A percentile compares a stretch with the other conserved stretches of the same genome.
Conservation (phyloP, 768 basidiomycete species). For the Naganishia friedmannii region DNA sequence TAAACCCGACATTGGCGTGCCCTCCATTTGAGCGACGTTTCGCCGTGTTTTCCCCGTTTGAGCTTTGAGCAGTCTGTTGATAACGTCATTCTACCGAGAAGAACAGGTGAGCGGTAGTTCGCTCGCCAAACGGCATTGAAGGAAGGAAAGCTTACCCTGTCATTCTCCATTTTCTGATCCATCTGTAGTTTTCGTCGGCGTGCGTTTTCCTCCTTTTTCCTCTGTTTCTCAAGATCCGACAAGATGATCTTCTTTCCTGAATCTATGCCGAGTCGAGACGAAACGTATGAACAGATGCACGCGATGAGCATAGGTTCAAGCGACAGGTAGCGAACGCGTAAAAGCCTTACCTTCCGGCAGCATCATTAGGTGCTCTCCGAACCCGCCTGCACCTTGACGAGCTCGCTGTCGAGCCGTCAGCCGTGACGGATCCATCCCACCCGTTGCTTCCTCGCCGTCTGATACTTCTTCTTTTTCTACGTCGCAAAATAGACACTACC, state of each 20-base stretch:
- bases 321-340: too few species aligned
- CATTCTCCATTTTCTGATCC: conserved; percentile 50
- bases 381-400: conserved; percentile 41
- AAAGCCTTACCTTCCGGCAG: conserved; percentile 43
- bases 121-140: not conserved
- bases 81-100: conserved; percentile 45
- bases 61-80: conserved; percentile 49
- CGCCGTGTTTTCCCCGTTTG: conserved; percentile 45
- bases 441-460: conserved; percentile 23
- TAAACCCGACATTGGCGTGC: conserved; percentile 29
- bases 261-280: not conserved
- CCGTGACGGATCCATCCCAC: not conserved
- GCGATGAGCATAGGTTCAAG: not conserved
- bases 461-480: conserved; percentile 5
- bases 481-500: not conserved
- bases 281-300: not conserved
- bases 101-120: not conserved
- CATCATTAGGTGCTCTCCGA: conserved; percentile 41
- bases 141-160: conserved; percentile 40
- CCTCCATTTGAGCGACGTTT: conserved; percentile 31
- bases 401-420: conserved; percentile 50
- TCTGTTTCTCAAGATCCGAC: conserved; percentile 46
- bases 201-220: conserved; percentile 48
- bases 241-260: conserved; percentile 41
- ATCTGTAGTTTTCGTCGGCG: conserved; percentile 47